A percentile compares a stretch with the other conserved stretches of the same genome.
Conservation (phyloP, 1,139 yeast species). For the Kodamaea sp. region DNA sequence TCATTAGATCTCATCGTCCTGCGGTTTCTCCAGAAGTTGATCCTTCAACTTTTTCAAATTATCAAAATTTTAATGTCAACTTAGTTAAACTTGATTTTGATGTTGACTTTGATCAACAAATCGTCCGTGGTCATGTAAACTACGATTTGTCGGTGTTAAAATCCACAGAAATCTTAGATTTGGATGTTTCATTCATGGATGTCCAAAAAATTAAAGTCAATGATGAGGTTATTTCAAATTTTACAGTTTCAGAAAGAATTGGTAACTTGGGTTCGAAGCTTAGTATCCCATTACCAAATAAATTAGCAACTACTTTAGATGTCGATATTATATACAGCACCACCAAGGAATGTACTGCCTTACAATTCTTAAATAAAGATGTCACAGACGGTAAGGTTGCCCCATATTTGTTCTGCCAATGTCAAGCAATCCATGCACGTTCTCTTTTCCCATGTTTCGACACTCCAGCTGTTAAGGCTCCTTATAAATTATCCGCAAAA, state of each 20-base stretch:
- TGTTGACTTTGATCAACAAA: slow-evolving; percentile 52
- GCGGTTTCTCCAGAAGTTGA: slow-evolving; percentile 55
- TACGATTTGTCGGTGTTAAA: slow-evolving; percentile 35
- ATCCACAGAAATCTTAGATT: slow-evolving; percentile 34
- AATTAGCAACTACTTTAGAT: slow-evolving; percentile 16
- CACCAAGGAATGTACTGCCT: slow-evolving; percentile 73
- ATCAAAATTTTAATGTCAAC: slow-evolving; percentile 47
- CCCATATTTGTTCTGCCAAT: slow-evolving; percentile 84
- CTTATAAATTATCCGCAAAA: slow-evolving; percentile 54
- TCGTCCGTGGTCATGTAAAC: slow-evolving; percentile 54
- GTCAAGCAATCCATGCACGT: slow-evolving; percentile 90
- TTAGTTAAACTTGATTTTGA: slow-evolving; percentile 52
- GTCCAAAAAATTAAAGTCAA: slow-evolving; percentile 49
- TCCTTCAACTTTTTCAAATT: slow-evolving; percentile 76
- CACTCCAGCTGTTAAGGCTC: slow-evolving; percentile 79
- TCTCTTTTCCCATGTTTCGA: slow-evolving; percentile 88
- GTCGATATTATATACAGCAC: slow-evolving; percentile 58
- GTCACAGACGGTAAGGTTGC: slow-evolving; percentile 72
- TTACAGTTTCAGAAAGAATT: slow-evolving; percentile 42
- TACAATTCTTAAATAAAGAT: slow-evolving; percentile 76
- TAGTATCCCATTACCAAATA: slow-evolving; percentile 26
- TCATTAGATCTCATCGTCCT: slow-evolving; percentile 31
- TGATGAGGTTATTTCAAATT: slow-evolving; percentile 26
- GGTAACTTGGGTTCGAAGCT: slow-evolving; percentile 70
- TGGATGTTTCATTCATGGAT: slow-evolving; percentile 68